Base-by-base conservation (phyloP, 139 green algal genomes). In the Bryopsis sp. region DNA sequence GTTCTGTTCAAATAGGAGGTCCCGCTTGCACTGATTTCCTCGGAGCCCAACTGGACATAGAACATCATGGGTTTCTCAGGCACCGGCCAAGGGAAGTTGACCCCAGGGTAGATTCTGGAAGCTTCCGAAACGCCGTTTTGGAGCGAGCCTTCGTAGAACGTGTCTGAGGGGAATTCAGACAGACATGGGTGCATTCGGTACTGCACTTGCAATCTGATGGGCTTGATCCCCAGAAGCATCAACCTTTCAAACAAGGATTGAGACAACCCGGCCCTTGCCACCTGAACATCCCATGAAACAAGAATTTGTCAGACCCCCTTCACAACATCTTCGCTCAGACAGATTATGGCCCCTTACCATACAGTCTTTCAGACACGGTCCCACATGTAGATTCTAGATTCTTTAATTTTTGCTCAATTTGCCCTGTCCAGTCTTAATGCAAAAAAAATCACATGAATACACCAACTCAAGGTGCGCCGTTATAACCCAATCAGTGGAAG, bases 121-220 rank as follows among this genome's bases (percentile, higher is more conserved):
- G 58, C 63, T 34, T 76, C 82, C 6, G 75, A 59, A 29, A 83
- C 80, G 39, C 85, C 85, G 50, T 86, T 96, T 81, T 74, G 61
- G 58, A 99, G 90, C 15, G 84, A 92, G 57, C 94, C 94, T 84
- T 99, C 94, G 66, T 99, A 99, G 71, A 97, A 99, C 2, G 75
- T 91, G 84, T 98, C 94, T 65, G 79, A 92, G 31, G 94, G 93
- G 79, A 98, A 99, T 75, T 96, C 86, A 37, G 81, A 93, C 33
- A 99, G 79, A 68, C 80, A 88, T 33, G 94, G 94, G 81, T 99
- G 94, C 94, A 99, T 99, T 76, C 94, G 88, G 78, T 99, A 99
- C 77, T 98, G 92, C 29, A 97, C 88, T 81, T 95, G 86, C 64
- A 98, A 85, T 28, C 93, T 82, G 48, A 95, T 90, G 22, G 93